Evolutionary conservation across 805 yeast species (phyloP).

Genomic region (Yamadazyma philogaea): DNA sequence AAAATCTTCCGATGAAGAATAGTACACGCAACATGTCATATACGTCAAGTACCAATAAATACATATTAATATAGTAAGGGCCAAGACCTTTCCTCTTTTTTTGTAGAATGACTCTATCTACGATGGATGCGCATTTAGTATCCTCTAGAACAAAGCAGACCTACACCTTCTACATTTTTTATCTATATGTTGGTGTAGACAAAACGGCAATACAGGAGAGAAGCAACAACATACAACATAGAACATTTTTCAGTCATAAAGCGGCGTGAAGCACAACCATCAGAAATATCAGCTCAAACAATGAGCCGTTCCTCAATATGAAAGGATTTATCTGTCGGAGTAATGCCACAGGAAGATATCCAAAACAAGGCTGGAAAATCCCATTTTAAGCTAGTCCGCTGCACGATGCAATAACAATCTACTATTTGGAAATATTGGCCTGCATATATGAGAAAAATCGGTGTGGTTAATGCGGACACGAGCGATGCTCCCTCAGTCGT

Average conservation of each 20-base stretch:
- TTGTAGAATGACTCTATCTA: too few relatives aligned
- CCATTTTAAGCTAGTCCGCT: neutral
- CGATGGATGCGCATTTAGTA: too few relatives aligned
- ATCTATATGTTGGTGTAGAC: too few relatives aligned
- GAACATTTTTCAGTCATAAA: too few relatives aligned
- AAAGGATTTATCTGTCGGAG: too few relatives aligned
- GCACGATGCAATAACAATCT: neutral
- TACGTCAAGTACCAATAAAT: neutral
- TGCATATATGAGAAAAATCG: neutral
- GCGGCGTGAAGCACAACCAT: too few relatives aligned
- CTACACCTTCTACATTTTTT: too few relatives aligned
- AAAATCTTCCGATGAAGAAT: constrained; percentile 1
- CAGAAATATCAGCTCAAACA: neutral
- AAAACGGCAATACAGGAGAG: too few relatives aligned
- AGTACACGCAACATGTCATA: neutral
- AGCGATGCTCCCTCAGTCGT: neutral
- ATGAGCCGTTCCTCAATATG: neutral
- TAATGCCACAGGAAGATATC: too few relatives aligned
- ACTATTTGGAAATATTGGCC: neutral
- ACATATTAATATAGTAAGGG: neutral
- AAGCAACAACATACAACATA: too few relatives aligned
- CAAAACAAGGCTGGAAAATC: neutral
- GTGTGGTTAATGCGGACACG: neutral
- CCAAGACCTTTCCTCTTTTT: too few relatives aligned
- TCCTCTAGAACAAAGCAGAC: too few relatives aligned